Conservation (phyloP, 1,284 basidiomycete genomes). For the Puccinia polysora region DNA sequence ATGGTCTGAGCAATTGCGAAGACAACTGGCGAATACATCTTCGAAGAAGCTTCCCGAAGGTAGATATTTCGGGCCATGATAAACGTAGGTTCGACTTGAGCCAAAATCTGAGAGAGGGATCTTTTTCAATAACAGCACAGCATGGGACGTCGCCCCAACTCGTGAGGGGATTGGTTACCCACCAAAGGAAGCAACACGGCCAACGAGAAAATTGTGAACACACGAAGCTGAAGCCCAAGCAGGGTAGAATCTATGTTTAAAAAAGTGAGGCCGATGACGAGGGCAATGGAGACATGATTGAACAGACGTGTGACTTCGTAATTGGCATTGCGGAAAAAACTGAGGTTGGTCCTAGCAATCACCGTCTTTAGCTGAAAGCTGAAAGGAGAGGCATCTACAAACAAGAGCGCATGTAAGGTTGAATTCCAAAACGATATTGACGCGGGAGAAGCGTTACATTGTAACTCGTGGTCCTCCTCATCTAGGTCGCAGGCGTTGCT, state of each 20-base stretch:
- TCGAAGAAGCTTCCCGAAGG: no score
- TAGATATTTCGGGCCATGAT: conserved; percentile 74
- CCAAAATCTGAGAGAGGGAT: conserved; percentile 66
- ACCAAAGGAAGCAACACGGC: background rate
- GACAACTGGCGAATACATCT: no score
- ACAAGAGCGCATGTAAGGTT: no score
- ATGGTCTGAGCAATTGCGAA: conserved; percentile 77
- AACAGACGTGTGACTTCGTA: no score
- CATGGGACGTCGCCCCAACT: no score
- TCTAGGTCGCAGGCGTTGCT: conserved; percentile 51
- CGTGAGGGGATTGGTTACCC: background rate
- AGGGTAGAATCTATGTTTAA: conserved; percentile 66
- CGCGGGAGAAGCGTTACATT: background rate
- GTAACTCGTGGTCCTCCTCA: background rate
- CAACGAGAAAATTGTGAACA: conserved; percentile 55
- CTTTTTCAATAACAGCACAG: no score
- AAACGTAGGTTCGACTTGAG: conserved; percentile 78
- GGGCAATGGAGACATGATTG: conserved; percentile 63
- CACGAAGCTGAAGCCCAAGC: conserved; percentile 72
- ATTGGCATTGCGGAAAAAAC: no score
- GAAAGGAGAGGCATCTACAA: conserved; percentile 64
- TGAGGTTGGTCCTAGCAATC: conserved; percentile 66
- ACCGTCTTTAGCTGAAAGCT: conserved; percentile 72
- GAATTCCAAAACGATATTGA: no score
- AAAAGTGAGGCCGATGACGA: conserved; percentile 78